Evolutionary conservation across 2,329 filamentous ascomycete species (phyloP).

Genomic region (Akanthomyces uredinophilus): DNA sequence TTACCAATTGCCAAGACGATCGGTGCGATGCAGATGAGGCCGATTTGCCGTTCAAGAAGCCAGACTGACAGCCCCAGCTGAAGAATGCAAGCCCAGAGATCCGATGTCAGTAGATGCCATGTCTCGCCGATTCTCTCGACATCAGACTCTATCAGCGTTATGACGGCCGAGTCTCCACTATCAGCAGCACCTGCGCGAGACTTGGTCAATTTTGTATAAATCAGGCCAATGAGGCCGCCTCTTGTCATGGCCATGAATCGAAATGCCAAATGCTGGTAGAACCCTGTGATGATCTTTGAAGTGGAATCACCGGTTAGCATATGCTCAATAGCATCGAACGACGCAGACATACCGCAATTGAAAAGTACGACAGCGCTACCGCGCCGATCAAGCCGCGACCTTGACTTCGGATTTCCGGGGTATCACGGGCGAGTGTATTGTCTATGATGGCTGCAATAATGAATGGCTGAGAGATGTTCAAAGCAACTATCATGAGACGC

Average conservation of each 20-base stretch:
- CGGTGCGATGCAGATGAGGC: constrained; percentile 16
- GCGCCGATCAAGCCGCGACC: constrained; percentile 12
- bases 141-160: constrained; percentile 13
- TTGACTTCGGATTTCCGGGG: background rate
- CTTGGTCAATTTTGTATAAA: constrained; percentile 3
- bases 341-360: background rate
- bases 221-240: constrained; percentile 9
- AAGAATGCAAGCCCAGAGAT: constrained; percentile 7
- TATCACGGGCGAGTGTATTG: constrained; percentile 1
- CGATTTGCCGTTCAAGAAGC: constrained; percentile 16
- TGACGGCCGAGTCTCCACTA: background rate
- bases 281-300: constrained; percentile 3
- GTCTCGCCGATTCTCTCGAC: constrained; percentile 12
- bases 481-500: constrained; percentile 4
- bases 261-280: constrained; percentile 12
- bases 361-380: background rate
- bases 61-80: constrained; percentile 15
- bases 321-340: background rate
- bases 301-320: background rate
- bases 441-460: constrained; percentile 5
- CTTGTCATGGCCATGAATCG: constrained; percentile 8
- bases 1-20: constrained; percentile 11
- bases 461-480: constrained; percentile 1
- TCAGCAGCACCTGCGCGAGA: background rate
- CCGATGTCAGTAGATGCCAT: constrained; percentile 4